Conservation (phyloP, 148 eudicot species). For the Suaeda aralocaspica region DNA sequence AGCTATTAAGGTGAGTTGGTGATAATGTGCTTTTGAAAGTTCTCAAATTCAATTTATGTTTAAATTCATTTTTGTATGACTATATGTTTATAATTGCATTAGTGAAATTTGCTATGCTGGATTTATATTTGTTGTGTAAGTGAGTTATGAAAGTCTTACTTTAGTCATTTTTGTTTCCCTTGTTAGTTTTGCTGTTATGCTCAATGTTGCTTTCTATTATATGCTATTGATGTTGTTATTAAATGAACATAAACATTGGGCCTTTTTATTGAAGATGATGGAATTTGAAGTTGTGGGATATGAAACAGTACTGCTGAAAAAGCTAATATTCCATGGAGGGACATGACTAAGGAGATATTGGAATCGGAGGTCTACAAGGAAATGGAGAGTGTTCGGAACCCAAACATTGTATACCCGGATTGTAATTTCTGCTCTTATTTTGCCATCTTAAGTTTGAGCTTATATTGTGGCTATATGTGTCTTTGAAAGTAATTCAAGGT, state of each 20-base stretch:
- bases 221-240: background rate
- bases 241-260: background rate
- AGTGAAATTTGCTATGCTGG: too few species aligned
- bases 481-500: background rate
- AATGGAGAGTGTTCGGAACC: conserved; percentile 52
- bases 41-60: too few species aligned
- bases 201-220: background rate
- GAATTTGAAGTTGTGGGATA: conserved; percentile 30
- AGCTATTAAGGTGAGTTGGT: too few species aligned
- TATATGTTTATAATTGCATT: too few species aligned
- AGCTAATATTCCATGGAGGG: conserved; percentile 83
- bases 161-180: too few species aligned
- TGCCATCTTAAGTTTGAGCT: background rate
- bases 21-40: too few species aligned
- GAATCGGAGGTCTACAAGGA: conserved; percentile 92
- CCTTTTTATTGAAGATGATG: conserved; percentile 21
- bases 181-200: background rate
- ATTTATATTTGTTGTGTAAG: too few species aligned
- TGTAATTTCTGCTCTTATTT: conserved; percentile 41
- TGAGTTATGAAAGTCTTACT: too few species aligned
- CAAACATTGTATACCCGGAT: conserved; percentile 63
- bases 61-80: background rate
- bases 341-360: conserved; percentile 75
- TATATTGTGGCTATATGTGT: background rate
- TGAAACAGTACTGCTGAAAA: conserved; percentile 97